A percentile compares a stretch with the other conserved stretches of the same genome.
phyloP scores from a whole-genome alignment of 225 moss, liverwort and hornwort genomes.

The Polytrichum commune region DNA sequence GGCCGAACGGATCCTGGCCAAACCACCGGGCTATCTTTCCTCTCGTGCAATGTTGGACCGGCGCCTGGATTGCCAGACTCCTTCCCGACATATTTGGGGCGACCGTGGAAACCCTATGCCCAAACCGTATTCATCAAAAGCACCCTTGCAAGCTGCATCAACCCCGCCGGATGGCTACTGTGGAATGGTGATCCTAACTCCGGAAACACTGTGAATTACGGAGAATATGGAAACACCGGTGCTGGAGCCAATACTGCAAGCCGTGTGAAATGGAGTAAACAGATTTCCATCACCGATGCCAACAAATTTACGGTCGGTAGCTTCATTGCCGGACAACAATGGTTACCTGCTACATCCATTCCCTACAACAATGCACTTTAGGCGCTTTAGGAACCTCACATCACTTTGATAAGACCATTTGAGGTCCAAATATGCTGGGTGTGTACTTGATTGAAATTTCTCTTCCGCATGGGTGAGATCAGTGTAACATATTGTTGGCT shows the following conservation, averaged over 20 bases:
- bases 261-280: slow-evolving; percentile 49
- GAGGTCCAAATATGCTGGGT: no score
- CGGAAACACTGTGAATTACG: slow-evolving; percentile 31
- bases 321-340: slow-evolving; percentile 53
- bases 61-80: slow-evolving; percentile 33
- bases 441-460: no score
- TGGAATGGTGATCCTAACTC: slow-evolving; percentile 54
- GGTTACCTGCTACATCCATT: slow-evolving; percentile 50
- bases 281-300: slow-evolving; percentile 39
- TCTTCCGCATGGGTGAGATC: no score
- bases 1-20: slow-evolving; percentile 73
- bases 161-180: slow-evolving; percentile 50
- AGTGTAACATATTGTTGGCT: no score
- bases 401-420: no score
- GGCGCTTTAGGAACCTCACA: slow-evolving; percentile 24
- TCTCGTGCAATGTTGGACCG: slow-evolving; percentile 41
- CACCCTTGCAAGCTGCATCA: slow-evolving; percentile 31
- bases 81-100: slow-evolving; percentile 55
- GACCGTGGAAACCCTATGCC: slow-evolving; percentile 54
- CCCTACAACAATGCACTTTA: slow-evolving; percentile 41
- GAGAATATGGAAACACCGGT: slow-evolving; percentile 47
- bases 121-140: slow-evolving; percentile 52
- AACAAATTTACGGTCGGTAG: slow-evolving; percentile 37
- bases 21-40: slow-evolving; percentile 67
- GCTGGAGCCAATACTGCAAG: slow-evolving; percentile 25